Percentiles rank a stretch among this genome's conserved stretches.
Evolutionary conservation across 2,329 filamentous ascomycete species (phyloP).

Genomic region (Venturia asperata): DNA sequence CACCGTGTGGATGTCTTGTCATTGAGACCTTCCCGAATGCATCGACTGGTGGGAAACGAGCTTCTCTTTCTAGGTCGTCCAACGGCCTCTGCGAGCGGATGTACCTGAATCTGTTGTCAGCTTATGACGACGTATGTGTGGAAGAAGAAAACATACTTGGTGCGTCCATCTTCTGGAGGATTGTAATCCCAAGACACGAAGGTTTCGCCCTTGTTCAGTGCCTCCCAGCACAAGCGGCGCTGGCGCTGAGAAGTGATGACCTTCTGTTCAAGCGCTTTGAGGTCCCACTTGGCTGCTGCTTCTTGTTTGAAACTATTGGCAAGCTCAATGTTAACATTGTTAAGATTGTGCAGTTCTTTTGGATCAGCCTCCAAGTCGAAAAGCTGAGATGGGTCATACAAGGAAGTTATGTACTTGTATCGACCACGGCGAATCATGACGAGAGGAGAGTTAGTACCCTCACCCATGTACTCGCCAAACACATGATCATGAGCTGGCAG

Average conservation of each 20-base stretch:
- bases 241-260: conserved; percentile 73
- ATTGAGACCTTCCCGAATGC: conserved; percentile 32
- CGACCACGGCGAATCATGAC: conserved; percentile 88
- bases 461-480: conserved; percentile 91
- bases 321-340: conserved; percentile 35
- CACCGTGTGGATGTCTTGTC: conserved; percentile 17
- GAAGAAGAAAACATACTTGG: conserved; percentile 47
- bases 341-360: conserved; percentile 67
- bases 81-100: conserved; percentile 78
- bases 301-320: conserved; percentile 63
- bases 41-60: conserved; percentile 58
- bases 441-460: conserved; percentile 79
- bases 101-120: conserved; percentile 49
- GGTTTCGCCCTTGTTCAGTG: conserved; percentile 64
- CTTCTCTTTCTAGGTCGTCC: conserved; percentile 70
- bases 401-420: conserved; percentile 88
- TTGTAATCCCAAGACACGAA: conserved; percentile 80
- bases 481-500: conserved; percentile 71
- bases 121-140: background rate
- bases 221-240: conserved; percentile 70
- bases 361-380: conserved; percentile 74
- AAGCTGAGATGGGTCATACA: conserved; percentile 75
- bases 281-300: conserved; percentile 70
- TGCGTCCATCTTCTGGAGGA: conserved; percentile 60
- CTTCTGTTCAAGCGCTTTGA: conserved; percentile 65